Conservation (phyloP, 2,329 filamentous ascomycete species). For the Paraphoma sp. region DNA sequence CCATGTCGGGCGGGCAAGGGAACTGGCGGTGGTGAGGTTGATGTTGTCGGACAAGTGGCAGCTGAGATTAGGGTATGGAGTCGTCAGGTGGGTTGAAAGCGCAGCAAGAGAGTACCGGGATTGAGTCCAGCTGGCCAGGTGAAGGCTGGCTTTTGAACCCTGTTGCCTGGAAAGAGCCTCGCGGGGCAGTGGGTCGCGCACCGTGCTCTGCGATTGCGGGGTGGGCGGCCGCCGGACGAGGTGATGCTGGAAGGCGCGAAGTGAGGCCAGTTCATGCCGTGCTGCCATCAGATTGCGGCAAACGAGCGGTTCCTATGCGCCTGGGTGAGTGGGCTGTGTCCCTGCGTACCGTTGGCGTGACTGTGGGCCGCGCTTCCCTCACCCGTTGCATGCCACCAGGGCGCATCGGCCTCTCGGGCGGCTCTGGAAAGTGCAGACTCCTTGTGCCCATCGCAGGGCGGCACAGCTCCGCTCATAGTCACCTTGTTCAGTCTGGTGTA, state of each 20-base stretch:
- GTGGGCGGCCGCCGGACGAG: neutral
- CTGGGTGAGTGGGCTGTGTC: too few relatives aligned
- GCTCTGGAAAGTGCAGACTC: too few relatives aligned
- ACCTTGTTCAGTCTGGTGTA: too few relatives aligned
- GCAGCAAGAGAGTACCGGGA: neutral
- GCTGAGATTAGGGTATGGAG: neutral
- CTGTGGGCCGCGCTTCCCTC: neutral
- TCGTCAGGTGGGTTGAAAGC: neutral
- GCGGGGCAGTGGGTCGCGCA: neutral
- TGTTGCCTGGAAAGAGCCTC: neutral
- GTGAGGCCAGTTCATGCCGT: neutral
- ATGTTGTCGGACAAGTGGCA: neutral
- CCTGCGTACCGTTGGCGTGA: neutral
- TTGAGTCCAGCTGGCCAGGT: neutral
- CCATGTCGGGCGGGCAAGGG: slow-evolving; percentile 6
- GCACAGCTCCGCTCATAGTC: too few relatives aligned
- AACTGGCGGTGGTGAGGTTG: slow-evolving; percentile 1
- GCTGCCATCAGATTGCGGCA: neutral
- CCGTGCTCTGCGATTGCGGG: neutral
- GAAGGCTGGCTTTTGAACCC: neutral
- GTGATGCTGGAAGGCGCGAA: neutral
- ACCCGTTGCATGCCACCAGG: neutral
- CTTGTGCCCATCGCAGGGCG: too few relatives aligned
- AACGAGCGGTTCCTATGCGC: neutral
- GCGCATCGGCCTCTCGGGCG: neutral